Base-by-base conservation (phyloP, 257 asterid species). In the Henckelia pumila region DNA sequence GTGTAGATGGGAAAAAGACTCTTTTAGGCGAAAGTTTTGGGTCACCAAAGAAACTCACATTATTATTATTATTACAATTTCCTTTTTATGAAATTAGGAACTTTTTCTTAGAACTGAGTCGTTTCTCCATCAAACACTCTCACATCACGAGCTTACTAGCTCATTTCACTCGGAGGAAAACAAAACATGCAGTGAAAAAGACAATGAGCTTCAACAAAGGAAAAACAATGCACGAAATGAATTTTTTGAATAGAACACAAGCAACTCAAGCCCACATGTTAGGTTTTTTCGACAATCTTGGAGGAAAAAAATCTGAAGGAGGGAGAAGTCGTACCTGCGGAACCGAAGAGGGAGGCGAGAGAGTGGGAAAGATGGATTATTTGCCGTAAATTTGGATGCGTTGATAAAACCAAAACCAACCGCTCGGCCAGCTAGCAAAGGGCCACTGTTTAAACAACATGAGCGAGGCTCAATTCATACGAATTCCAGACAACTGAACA, bases 251-350 rank as follows among this genome's bases (percentile, higher is more conserved):
- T 7, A 19, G 1, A 17, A 16, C 60, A 64, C 21, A 30, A 60
- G 25, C 71, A 56, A 14, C 1, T 30, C 17, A 55, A 68, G 29
- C 9, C 64, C 56, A 35, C 52, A 62, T 44, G 5, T 13, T 14
- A 13, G 6, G 52, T n/a, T 3, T 9, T 37, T 37, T 37, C 47
- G 49, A 69, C 62, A 64, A n/a, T 13, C 8, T 35, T 25, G 28
- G 28, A 53, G 24, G 13, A 14, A 32, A 11, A 61, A 8, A 68
- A 13, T 57, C 62, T 7, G 64, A 74, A 76, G 28, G 40, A 73
- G 7, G 69, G 58, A 70, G 58, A 72, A 35, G 8, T 30, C 50
- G 6, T 64, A 91, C 96, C 97, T 82, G 73, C 76, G 85, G 75
- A 68, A 82, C 1, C 73, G 78, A 74, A 74, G 77, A 55, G 82